A percentile compares a stretch with the other conserved stretches of the same genome.
These are phyloP conservation scores for Cytospora mali DNA, from an alignment of 2,329 filamentous ascomycete genomes.

Conservation along the genomic window DNA sequence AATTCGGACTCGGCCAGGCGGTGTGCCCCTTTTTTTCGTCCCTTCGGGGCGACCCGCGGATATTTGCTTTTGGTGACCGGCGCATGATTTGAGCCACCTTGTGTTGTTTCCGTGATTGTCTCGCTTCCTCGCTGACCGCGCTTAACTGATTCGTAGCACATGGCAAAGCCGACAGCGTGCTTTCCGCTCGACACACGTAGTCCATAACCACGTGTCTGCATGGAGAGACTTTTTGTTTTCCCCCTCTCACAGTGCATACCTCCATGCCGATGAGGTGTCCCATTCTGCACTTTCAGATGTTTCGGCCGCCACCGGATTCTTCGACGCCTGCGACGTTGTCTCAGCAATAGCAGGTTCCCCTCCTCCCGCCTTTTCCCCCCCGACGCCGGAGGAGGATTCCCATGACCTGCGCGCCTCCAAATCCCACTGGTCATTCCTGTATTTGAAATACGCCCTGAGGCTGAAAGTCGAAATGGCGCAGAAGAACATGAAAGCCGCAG, in stretches of 20 bases:
- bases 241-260: constrained; percentile 20
- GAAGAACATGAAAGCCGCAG: constrained; percentile 46
- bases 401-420: constrained; percentile 32
- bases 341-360: neutral
- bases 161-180: neutral
- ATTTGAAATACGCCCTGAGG: constrained; percentile 38
- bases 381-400: neutral
- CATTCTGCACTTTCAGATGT: neutral
- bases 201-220: neutral
- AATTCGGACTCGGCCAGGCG: neutral
- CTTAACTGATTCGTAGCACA: neutral
- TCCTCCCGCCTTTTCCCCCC: neutral
- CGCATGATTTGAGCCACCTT: neutral
- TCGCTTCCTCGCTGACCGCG: too few relatives aligned
- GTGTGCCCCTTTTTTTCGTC: too few relatives aligned
- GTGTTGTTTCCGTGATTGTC: neutral
- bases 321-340: neutral
- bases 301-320: neutral
- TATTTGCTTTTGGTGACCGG: neutral
- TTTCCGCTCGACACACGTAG: neutral
- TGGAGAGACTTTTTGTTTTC: neutral
- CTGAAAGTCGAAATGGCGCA: constrained; percentile 41
- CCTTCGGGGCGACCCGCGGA: neutral
- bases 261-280: constrained; percentile 24
- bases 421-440: constrained; percentile 40